These are phyloP conservation scores for Solanum phureja DNA, from an alignment of 257 asterid genomes.

Conservation along the genomic window DNA sequence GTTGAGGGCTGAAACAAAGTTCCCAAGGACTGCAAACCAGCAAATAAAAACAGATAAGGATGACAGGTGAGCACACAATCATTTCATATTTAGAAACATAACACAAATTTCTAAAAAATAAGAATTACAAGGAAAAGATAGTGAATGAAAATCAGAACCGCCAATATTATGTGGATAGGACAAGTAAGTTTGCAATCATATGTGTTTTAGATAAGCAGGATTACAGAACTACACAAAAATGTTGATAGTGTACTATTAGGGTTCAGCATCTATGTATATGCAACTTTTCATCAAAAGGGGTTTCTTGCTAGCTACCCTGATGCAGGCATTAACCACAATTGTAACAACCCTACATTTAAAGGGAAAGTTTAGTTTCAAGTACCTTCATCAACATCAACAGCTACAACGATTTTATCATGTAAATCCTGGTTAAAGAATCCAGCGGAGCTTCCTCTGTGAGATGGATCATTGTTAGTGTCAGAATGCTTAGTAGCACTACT, in stretches of 20 bases:
- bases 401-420: not conserved
- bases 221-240: not conserved
- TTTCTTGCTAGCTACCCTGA: not conserved
- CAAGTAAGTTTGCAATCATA: not conserved
- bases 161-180: not conserved
- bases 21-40: slow-evolving; percentile 82
- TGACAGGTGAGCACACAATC: not conserved
- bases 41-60: not conserved
- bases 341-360: not conserved
- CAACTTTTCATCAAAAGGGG: not conserved
- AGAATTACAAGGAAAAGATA: not conserved
- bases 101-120: not conserved
- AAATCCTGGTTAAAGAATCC: not conserved
- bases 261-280: not conserved
- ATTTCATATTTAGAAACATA: not conserved
- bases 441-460: not conserved
- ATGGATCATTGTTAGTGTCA: not conserved
- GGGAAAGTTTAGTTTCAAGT: not conserved
- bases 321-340: not conserved
- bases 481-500: not conserved
- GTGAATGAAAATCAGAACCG: not conserved
- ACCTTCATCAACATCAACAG: slow-evolving; percentile 64
- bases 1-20: slow-evolving; percentile 86
- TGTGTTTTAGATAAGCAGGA: not conserved
- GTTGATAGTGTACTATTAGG: not conserved